These are phyloP conservation scores for Fusarium nurragi DNA, from an alignment of 2,329 filamentous ascomycete genomes.

Conservation along the genomic window DNA sequence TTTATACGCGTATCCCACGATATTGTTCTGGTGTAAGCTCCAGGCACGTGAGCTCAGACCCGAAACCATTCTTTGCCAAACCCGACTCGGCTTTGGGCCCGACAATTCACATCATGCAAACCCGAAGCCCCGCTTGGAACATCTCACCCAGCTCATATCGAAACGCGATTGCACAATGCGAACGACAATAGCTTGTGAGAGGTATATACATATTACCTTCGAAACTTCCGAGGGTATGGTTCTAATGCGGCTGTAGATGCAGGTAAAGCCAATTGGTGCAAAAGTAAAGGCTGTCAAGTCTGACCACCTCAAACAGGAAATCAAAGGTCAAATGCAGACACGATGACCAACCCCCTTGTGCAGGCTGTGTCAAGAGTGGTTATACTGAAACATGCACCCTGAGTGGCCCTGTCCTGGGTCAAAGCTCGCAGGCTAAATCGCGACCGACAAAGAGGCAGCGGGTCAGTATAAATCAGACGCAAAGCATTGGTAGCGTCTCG, in stretches of 20 bases:
- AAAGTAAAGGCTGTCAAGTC: not conserved
- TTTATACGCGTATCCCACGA: not conserved
- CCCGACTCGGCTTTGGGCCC: conserved; percentile 28
- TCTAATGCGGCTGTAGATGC: conserved; percentile 26
- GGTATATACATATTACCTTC: not conserved
- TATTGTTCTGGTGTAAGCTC: not conserved
- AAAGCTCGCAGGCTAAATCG: not conserved
- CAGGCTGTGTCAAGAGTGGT: conserved; percentile 36
- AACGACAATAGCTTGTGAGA: conserved; percentile 40
- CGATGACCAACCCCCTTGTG: conserved; percentile 37
- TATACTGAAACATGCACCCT: conserved; percentile 25
- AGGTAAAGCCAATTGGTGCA: conserved; percentile 18
- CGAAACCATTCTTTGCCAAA: not conserved
- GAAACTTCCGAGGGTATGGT: rapidly evolving
- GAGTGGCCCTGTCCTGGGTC: conserved; percentile 23
- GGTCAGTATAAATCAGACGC: not conserved
- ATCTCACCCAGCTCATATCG: not conserved
- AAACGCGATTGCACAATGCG: conserved; percentile 31
- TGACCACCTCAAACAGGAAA: conserved; percentile 17
- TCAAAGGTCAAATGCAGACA: conserved; percentile 44
- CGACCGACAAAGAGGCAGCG: conserved; percentile 25
- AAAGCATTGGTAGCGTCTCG: not conserved
- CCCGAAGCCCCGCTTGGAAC: conserved; percentile 23
- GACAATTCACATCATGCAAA: not conserved
- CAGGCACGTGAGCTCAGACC: conserved; percentile 1